Evolutionary conservation across 495 filamentous ascomycete species (phyloP), one percentile per base, ranked within the genome.

Genomic region (Talaromyces wortmannii): DNA sequence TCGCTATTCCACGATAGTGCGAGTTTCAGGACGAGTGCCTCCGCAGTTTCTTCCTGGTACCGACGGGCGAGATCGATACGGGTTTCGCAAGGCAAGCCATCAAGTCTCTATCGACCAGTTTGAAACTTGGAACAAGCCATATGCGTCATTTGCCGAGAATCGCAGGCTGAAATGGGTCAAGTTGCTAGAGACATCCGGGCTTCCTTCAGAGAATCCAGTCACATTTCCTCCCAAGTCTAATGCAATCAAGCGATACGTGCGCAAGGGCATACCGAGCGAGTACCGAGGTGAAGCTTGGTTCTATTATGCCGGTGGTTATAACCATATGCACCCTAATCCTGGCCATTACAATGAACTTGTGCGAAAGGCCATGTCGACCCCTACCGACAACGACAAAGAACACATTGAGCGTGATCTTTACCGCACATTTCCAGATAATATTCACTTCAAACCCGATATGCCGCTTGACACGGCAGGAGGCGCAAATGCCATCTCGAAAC

Each of bases 241-340:
- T 43, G 95, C 92, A 63, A 80, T 92, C 31, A 96, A 95, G 71
- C 80, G 91, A 11, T 96, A 89, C 63, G 81, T 96, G 31, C 84
- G 92, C 33, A 98, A 98, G 67, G 94, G 94, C n/a, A 91, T 97
- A 23, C 94, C 94, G 2, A 87, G 91, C 1, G 90, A 95, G 55
- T 91, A 89, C 82, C 81, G 94, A 61, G 94, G 94, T 10, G 85
- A 87, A 5, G 92, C 94, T 31, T 98, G 94, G 94, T 98, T 96
- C 62, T 97, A 85, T 69, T 98, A 97, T 67, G 91, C 91, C n/a
- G 91, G 90, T 11, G 94, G 94, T 6, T 88, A 89, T 30, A 80
- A 83, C 43, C 83, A 86, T 58, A 62, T 97, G 53, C 80, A 81
- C 53, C 84, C 88, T 53, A 78, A 95, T 63, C 72, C 76, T 8